Evolutionary conservation across 225 moss, liverwort and hornwort genomes (phyloP).

Genomic region (Climacium dendroides): DNA sequence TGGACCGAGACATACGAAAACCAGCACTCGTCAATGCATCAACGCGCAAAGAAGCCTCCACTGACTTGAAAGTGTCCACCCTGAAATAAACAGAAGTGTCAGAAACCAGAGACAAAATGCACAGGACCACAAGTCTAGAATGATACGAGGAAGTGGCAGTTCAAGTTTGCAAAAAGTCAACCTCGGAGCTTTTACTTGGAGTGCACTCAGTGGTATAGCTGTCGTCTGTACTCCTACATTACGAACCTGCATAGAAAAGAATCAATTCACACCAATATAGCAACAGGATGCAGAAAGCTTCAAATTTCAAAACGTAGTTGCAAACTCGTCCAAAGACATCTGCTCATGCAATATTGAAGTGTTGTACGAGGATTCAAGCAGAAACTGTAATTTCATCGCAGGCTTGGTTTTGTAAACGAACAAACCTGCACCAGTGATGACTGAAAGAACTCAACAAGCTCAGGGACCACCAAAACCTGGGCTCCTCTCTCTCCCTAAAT

Average conservation of each 20-base stretch:
- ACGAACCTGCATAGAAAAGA: constrained; percentile 44
- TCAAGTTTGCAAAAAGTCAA: not conserved
- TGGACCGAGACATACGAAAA: constrained; percentile 93
- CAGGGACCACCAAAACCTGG: constrained; percentile 83
- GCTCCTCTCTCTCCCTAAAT: constrained; percentile 72
- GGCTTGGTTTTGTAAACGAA: not conserved
- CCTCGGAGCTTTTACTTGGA: constrained; percentile 67
- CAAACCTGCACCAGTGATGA: constrained; percentile 72
- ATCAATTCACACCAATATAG: not conserved
- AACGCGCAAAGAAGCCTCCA: constrained; percentile 89
- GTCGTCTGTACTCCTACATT: constrained; percentile 67
- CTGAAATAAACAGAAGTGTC: constrained; percentile 21
- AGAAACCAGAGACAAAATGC: not conserved
- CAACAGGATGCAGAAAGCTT: not conserved
- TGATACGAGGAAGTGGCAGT: not conserved
- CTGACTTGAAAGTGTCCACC: constrained; percentile 65
- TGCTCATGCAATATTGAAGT: not conserved
- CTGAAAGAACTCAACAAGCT: constrained; percentile 75
- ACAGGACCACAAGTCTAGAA: not conserved
- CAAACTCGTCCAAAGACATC: not conserved
- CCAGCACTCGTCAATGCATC: constrained; percentile 98
- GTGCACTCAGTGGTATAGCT: constrained; percentile 62
- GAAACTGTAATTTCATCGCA: no score
- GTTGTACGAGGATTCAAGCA: not conserved
- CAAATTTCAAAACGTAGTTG: not conserved